A percentile compares a stretch with the other conserved stretches of the same genome.
phyloP scores from a whole-genome alignment of 2,329 filamentous ascomycete genomes.

The Alternaria brassicae region DNA sequence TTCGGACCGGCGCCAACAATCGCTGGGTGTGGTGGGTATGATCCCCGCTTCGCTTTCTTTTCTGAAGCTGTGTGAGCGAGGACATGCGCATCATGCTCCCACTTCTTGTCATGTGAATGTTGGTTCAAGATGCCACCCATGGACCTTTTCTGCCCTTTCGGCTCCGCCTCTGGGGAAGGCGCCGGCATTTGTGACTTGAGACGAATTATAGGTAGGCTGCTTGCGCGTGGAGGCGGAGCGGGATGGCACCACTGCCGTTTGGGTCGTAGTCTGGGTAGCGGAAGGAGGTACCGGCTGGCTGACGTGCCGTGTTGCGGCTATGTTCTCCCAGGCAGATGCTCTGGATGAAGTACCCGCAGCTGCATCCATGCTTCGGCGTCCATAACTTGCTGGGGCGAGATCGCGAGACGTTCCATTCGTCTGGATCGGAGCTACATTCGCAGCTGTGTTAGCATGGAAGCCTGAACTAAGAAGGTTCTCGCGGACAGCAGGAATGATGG shows the following conservation, averaged over 20 bases:
- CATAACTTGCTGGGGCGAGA: constrained; percentile 17
- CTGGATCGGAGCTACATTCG: constrained; percentile 14
- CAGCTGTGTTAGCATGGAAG: constrained; percentile 36
- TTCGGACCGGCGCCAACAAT: constrained; percentile 47
- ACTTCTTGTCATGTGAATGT: constrained; percentile 31
- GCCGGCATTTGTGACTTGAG: constrained; percentile 43
- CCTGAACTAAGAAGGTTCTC: constrained; percentile 32
- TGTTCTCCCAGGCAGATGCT: constrained; percentile 34
- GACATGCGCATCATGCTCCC: constrained; percentile 43
- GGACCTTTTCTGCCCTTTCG: constrained; percentile 34
- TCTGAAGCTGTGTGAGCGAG: constrained; percentile 34
- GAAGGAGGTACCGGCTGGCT: constrained; percentile 38
- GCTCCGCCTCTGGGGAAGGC: constrained; percentile 21
- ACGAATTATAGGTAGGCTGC: constrained; percentile 43
- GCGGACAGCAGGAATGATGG: constrained; percentile 8
- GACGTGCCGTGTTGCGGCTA: constrained; percentile 32
- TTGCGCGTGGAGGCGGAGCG: constrained; percentile 32
- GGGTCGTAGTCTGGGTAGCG: constrained; percentile 18
- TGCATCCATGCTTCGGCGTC: constrained; percentile 27
- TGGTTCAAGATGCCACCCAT: constrained; percentile 48
- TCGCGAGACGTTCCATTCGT: constrained; percentile 17
- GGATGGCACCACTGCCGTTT: constrained; percentile 28
- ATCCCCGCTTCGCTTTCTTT: constrained; percentile 36
- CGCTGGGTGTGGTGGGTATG: constrained; percentile 47
- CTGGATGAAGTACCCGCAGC: constrained; percentile 19